Evolutionary conservation across 116 monocot genomes (phyloP).

Genomic region (Trichopus zeylanicus): DNA sequence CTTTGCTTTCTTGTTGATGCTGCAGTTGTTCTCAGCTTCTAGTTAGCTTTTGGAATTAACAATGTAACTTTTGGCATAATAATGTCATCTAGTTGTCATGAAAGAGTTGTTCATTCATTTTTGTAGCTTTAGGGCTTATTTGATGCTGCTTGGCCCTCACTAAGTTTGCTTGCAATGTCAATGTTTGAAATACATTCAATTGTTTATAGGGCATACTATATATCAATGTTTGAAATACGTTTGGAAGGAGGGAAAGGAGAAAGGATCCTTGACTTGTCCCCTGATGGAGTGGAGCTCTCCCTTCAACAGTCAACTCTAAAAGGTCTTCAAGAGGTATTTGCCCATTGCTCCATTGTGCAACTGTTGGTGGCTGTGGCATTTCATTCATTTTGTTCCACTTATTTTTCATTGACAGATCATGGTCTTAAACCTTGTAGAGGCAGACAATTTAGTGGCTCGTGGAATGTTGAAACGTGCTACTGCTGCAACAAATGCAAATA

Average conservation of each 20-base stretch:
- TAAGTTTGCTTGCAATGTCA: not conserved
- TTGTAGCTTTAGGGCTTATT: too few relatives aligned
- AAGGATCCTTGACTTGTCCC: slow-evolving; percentile 57
- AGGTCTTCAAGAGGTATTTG: slow-evolving; percentile 65
- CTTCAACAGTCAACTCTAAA: slow-evolving; percentile 45
- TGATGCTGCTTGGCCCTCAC: too few relatives aligned
- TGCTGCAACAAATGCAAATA: slow-evolving; percentile 72
- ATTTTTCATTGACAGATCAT: slow-evolving; percentile 27
- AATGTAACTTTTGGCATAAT: too few relatives aligned
- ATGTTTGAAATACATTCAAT: not conserved
- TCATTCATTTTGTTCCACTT: too few relatives aligned
- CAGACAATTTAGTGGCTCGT: slow-evolving; percentile 47
- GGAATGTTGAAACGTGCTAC: slow-evolving; percentile 70
- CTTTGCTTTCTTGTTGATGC: too few relatives aligned
- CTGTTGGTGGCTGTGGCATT: not conserved
- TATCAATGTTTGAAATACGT: slow-evolving; percentile 87
- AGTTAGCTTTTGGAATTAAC: too few relatives aligned
- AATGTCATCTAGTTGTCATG: too few relatives aligned
- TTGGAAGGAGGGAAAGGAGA: slow-evolving; percentile 76
- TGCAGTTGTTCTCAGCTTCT: too few relatives aligned
- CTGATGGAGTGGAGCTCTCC: slow-evolving; percentile 27
- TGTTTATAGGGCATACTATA: slow-evolving; percentile 44
- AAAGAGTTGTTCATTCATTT: too few relatives aligned
- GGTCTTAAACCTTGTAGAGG: slow-evolving; percentile 42
- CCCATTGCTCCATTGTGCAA: not conserved